Conservation (phyloP, 768 basidiomycete genomes). For the Mycena alexandri region DNA sequence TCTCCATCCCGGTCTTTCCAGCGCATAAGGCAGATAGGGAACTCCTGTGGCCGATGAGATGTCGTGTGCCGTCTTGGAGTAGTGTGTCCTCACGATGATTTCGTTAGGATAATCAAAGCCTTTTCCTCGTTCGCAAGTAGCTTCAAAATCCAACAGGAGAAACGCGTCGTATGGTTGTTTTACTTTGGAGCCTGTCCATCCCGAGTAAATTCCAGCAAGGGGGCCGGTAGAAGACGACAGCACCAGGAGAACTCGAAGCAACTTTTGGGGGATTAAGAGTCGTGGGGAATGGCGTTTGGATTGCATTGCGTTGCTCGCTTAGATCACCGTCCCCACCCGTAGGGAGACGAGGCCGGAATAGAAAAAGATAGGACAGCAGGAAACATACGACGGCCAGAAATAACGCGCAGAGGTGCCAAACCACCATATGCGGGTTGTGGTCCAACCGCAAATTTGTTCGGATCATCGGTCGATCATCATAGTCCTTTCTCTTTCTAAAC, state of each 20-base stretch:
- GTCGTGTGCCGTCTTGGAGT: constrained; percentile 36
- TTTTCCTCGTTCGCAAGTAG: constrained; percentile 78
- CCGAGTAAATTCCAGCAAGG: constrained; percentile 2
- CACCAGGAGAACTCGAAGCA: background rate
- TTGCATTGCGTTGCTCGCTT: background rate
- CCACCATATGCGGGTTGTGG: background rate
- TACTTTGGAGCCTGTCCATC: constrained; percentile 12
- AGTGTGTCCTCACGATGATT: constrained; percentile 81
- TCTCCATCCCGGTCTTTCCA: constrained; percentile 79
- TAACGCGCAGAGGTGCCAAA: constrained; percentile 3
- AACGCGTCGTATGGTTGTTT: constrained; percentile 78
- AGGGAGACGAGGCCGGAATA: too few species aligned
- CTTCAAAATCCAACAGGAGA: constrained; percentile 92
- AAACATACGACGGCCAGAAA: background rate
- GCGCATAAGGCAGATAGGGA: constrained; percentile 89
- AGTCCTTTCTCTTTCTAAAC: background rate
- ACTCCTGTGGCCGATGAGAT: constrained; percentile 70
- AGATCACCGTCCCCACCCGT: too few species aligned
- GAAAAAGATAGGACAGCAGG: background rate
- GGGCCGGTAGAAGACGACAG: background rate
- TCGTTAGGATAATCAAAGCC: constrained; percentile 92
- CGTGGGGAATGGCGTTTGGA: too few species aligned
- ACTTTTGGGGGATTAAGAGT: background rate
- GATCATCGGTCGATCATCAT: background rate
- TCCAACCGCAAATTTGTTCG: constrained; percentile 5